Evolutionary conservation across 176 grass and related monocot species (phyloP), one percentile per base, ranked within the genome.

Genomic region (Rhynchospora pubera): DNA sequence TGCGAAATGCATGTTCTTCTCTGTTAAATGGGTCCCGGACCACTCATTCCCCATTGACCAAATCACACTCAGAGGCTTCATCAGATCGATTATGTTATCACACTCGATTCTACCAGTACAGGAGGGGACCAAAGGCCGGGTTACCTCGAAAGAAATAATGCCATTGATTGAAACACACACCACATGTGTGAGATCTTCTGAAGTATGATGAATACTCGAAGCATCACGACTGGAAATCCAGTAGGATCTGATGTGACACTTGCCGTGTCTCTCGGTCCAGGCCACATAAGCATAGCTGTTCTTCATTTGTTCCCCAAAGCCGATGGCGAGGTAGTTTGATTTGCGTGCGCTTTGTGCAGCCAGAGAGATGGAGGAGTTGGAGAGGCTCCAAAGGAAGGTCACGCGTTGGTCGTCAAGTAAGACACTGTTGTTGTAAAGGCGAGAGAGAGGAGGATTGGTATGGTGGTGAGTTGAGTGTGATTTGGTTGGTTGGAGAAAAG

Each of bases 31-130:
- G 75, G 87, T 86, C 57, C 59, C 81, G 0, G 85, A 97, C 93
- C 93, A 97, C 42, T 86, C 86, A 60, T 83, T 87, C 85, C 93
- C 93, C 91, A 97, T 97, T 23, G 93, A 90, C 93, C 93, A 97
- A 87, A 97, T 86, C 70, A 97, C 93, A 83, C 81, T 93, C 60
- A 97, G 85, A 14, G 93, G 93, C 47, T 91, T 97, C 6, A 79
- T 88, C 34, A 83, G 88, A 91, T 97, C 93, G 62, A 97, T 97
- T 74, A 89, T 89, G 80, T 97, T 97, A 50, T 84, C 85, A 59
- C 93, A 97, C 72, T 91, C 91, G 9, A 85, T 86, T 75, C 66
- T 89, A 71, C 85, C 87, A 6, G 16, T 89, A 84, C 93, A 97
- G n/a, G 70, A 65, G 68, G 93, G 91, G n/a, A 78, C 73, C 62